Percentiles rank a stretch among this genome's conserved stretches.
These are phyloP conservation scores for Fomes fomentarius DNA, from an alignment of 1,284 basidiomycete genomes.

Conservation along the genomic window DNA sequence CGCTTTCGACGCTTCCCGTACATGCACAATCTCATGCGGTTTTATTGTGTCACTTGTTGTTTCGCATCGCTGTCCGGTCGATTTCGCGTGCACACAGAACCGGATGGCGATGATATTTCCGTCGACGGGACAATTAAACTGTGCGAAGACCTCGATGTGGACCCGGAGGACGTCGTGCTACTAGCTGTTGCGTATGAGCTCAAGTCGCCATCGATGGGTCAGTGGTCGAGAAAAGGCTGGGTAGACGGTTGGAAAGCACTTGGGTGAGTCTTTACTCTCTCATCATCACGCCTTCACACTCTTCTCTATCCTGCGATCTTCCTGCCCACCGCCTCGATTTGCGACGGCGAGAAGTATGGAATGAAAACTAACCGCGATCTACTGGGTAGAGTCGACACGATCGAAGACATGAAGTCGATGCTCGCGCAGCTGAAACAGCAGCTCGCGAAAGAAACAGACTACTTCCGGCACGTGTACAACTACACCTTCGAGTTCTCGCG, in stretches of 20 bases:
- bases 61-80: background rate
- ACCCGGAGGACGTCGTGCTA: constrained; percentile 79
- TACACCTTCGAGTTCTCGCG: constrained; percentile 90
- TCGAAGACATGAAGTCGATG: constrained; percentile 66
- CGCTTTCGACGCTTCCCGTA: no score
- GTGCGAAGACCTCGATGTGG: constrained; percentile 67
- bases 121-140: constrained; percentile 78
- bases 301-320: background rate
- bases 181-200: constrained; percentile 80
- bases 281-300: background rate
- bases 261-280: constrained; percentile 46
- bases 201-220: constrained; percentile 72
- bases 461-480: constrained; percentile 89
- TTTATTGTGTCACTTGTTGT: constrained; percentile 1
- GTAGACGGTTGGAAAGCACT: constrained; percentile 79
- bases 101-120: constrained; percentile 60
- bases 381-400: constrained; percentile 58
- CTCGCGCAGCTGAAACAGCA: constrained; percentile 63
- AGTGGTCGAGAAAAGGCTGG: constrained; percentile 81
- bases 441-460: constrained; percentile 69
- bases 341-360: no score
- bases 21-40: no score
- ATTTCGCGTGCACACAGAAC: constrained; percentile 41
- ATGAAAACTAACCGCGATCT: no score
- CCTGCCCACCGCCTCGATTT: no score